These are phyloP conservation scores for Nigrospora osmanthi DNA, from an alignment of 2,329 filamentous ascomycete species.

Conservation along the genomic window DNA sequence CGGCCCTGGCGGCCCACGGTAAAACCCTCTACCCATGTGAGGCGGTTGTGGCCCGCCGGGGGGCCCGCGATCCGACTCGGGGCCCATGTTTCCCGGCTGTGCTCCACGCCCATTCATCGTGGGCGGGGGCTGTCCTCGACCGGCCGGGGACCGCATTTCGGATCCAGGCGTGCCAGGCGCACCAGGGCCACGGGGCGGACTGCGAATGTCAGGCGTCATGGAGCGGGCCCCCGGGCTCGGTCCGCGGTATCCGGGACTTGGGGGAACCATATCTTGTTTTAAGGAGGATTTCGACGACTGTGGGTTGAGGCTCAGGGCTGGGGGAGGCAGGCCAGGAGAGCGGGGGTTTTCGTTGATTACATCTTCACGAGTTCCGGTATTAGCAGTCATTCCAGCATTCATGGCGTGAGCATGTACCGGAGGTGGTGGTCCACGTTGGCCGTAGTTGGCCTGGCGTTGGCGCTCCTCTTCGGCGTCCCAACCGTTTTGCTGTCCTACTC, in stretches of 20 bases:
- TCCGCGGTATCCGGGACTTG: constrained; percentile 21
- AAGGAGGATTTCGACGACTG: constrained; percentile 38
- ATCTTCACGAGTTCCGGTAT: constrained; percentile 47
- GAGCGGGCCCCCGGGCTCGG: constrained; percentile 20
- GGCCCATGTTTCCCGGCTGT: constrained; percentile 15
- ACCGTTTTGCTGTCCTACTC: constrained; percentile 21
- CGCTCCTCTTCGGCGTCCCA: constrained; percentile 19
- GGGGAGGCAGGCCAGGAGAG: constrained; percentile 30
- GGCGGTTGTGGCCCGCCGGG: constrained; percentile 16
- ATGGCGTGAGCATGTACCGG: constrained; percentile 43
- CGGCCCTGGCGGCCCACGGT: constrained; percentile 12
- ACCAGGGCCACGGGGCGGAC: constrained; percentile 18
- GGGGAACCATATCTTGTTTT: constrained; percentile 21
- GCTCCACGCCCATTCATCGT: constrained; percentile 6
- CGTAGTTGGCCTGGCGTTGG: constrained; percentile 22
- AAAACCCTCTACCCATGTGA: constrained; percentile 15
- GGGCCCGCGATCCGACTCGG: constrained; percentile 16
- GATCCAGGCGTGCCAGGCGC: constrained; percentile 13
- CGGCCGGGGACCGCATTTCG: constrained; percentile 13
- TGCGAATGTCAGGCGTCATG: constrained; percentile 10
- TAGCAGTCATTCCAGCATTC: constrained; percentile 44
- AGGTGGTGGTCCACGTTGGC: constrained; percentile 29
- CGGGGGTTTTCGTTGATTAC: constrained; percentile 29
- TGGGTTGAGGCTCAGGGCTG: constrained; percentile 29
- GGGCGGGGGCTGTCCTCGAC: constrained; percentile 8